A percentile compares a stretch with the other conserved stretches of the same genome.
These are phyloP conservation scores for Chytridium lagenaria DNA, from an alignment of 371 early-diverging fungal genomes.

Conservation along the genomic window DNA sequence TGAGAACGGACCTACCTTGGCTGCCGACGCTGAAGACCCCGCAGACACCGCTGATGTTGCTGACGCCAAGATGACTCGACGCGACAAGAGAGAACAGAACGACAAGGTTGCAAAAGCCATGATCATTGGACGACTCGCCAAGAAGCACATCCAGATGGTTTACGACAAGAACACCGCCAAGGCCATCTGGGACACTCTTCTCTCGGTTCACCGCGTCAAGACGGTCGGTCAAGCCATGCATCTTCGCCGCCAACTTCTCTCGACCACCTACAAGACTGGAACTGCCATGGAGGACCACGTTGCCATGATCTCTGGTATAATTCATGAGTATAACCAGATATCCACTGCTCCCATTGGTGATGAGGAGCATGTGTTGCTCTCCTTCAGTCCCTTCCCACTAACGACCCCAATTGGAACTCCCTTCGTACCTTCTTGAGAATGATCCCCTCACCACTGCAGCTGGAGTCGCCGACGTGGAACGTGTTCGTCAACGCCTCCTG, in stretches of 20 bases:
- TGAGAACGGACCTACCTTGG: neutral
- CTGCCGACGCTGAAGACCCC: neutral
- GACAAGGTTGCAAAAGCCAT: neutral
- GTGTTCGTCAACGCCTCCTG: neutral
- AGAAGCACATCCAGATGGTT: neutral
- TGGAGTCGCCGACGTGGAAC: neutral
- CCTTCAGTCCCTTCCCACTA: neutral
- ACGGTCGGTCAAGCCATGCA: neutral
- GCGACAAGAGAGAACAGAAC: neutral
- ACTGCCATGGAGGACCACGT: neutral
- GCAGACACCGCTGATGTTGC: neutral
- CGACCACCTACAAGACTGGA: neutral
- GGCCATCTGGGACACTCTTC: slow-evolving; percentile 6
- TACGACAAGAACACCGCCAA: neutral
- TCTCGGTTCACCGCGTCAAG: neutral
- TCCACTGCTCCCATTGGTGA: neutral
- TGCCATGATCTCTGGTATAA: neutral
- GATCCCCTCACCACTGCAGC: neutral
- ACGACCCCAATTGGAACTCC: neutral
- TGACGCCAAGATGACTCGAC: neutral
- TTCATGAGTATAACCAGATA: slow-evolving; percentile 6
- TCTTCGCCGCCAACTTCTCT: neutral
- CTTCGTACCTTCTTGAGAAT: neutral
- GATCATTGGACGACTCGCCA: neutral
- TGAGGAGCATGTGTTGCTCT: neutral